Evolutionary conservation across 257 asterid species (phyloP), one percentile per base, ranked within the genome.

Genomic region (Knoxia roxburghii): DNA sequence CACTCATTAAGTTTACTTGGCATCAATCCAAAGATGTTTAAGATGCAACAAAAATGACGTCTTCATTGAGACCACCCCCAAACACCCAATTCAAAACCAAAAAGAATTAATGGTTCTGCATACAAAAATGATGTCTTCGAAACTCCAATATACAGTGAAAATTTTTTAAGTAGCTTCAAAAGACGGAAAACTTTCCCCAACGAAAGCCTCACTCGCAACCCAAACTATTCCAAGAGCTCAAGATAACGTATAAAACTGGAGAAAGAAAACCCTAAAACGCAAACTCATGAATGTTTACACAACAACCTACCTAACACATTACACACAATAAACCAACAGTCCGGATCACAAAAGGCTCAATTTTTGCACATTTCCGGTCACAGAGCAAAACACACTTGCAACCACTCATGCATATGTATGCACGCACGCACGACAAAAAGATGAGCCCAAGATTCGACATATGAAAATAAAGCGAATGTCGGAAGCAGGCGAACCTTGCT

Each of bases 401-500:
- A 0, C 2, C 12, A 73, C 6, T 43, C 18, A 40, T 23, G 10
- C 15, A 32, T 13, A 46, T 27, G 45, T 45, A 17, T 64, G n/a
- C n/a, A 14, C 40, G 27, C 15, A 48, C 32, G 37, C 2, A 12
- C 37, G 39, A 23, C 2, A 59, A 49, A 11, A 17, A 56, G 10
- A 39, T 2, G 9, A 46, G 73, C 71, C 76, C 73, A 18, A 76
- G 66, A 75, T 69, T 78, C 43, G 60, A 23, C 10, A 49, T 37
- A 32, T 20, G 18, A 62, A 64, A 8, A 29, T n/a, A 54, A 30
- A 45, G 58, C 3, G 46, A 56, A 33, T 37, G 70, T 27, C 18
- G 43, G 66, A 37, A 45, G 29, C 32, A 23, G 15, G 29, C 48
- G 45, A 15, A 87, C 95, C 95, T 88, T 66, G 81, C 72, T 80